Base-by-base conservation (phyloP, 108 stramenopile genomes). In the Heterococcus sp. region DNA sequence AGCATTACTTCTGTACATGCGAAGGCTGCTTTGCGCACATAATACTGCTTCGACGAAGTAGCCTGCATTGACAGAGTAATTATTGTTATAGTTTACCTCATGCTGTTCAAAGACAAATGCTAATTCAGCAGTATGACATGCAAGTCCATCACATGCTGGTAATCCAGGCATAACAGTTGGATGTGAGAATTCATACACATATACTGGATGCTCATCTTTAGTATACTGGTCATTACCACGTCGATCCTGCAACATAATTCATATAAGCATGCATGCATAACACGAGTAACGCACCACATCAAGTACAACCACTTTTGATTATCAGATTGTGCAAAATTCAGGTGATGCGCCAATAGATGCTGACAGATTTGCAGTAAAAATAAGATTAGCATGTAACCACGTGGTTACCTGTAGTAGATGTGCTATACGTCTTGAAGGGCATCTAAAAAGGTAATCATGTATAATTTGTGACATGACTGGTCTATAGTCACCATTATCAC, bases 71-170 rank as follows among this genome's bases (percentile, higher is more conserved):
- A 8, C 14, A 58, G 46, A 8, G 21, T 58, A 58, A 8, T 21
- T 58, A 58, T 21, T 58, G 14, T 58, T 21, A 58, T n/a, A 21
- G 46, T 21, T 92, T 8, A 91, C 83, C 37, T 88, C 86, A 88
- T 92, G 88, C 2, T 91, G 84, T 66, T 91, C 81, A 78, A 94
- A 94, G n/a, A 92, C 91, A 73, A 86, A 94, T 0, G 93, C 92
- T 21, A 94, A 66, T 66, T 94, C 93, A 1, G 92, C 84, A 0
- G 93, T 94, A 86, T 94, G 93, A 86, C 93, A 94, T 1, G 89
- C 71, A 33, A 91, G 87, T 0, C 92, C 93, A 82, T 90, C 89
- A 72, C 93, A 94, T 78, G 88, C 92, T 38, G 85, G 84, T 82
- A 82, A 92, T 3, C 92, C 93, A 64, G 92, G 91, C 34, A 93